Evolutionary conservation across 306 rosid genomes (phyloP).

Genomic region (Castanea crenata): DNA sequence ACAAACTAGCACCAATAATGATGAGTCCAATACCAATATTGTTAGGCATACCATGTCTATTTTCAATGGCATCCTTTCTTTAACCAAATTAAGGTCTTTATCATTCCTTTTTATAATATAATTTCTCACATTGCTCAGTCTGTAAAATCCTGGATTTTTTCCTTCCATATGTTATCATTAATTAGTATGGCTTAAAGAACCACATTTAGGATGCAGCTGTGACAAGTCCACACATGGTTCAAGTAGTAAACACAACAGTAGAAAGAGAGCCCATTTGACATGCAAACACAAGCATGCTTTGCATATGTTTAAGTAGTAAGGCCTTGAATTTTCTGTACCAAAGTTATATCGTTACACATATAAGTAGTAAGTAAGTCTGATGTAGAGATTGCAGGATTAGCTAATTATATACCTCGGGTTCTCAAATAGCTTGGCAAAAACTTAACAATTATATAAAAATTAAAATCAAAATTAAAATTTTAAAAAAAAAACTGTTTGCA

Average conservation of each 20-base stretch:
- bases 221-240: constrained; percentile 23
- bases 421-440: too few species aligned
- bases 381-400: background rate
- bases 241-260: constrained; percentile 7
- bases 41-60: constrained; percentile 28
- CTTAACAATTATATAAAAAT: too few species aligned
- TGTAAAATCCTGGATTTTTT: constrained; percentile 12
- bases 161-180: constrained; percentile 7
- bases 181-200: background rate
- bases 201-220: constrained; percentile 30
- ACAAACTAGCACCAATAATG: too few species aligned
- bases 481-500: too few species aligned
- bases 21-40: constrained; percentile 27
- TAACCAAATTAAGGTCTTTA: background rate
- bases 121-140: background rate
- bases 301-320: too few species aligned
- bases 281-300: background rate
- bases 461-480: too few species aligned
- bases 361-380: background rate
- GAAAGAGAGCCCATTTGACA: background rate
- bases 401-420: too few species aligned
- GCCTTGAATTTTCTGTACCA: too few species aligned
- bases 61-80: constrained; percentile 25
- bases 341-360: too few species aligned
- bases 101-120: constrained; percentile 9